Conservation (phyloP, 306 rosid genomes). For the Rosa lucieae region DNA sequence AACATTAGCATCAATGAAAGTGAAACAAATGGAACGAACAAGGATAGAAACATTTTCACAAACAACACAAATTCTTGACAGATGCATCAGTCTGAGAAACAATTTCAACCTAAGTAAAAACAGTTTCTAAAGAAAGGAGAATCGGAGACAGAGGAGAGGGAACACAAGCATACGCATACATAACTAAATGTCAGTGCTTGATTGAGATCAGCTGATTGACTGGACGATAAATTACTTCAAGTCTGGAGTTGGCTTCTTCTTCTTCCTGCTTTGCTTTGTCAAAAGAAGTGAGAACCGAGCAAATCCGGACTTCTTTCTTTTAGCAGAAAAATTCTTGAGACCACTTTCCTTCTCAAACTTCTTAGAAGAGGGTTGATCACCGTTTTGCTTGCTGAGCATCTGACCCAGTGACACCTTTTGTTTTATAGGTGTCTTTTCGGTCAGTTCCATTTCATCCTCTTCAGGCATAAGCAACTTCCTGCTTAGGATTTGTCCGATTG, state of each 20-base stretch:
- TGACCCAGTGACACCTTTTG: constrained; percentile 83
- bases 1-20: not conserved
- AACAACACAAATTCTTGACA: constrained; percentile 5
- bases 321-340: constrained; percentile 56
- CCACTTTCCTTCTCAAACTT: constrained; percentile 53
- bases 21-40: not conserved
- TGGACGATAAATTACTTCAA: constrained; percentile 49
- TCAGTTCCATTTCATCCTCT: constrained; percentile 42
- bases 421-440: constrained; percentile 46
- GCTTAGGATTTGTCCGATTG: constrained; percentile 87
- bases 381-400: constrained; percentile 74
- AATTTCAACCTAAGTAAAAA: not conserved
- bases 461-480: constrained; percentile 70
- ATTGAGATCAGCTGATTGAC: constrained; percentile 19
- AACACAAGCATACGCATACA: not conserved
- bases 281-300: constrained; percentile 67
- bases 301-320: constrained; percentile 87
- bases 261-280: constrained; percentile 71
- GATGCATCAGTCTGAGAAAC: not conserved
- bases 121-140: constrained; percentile 12
- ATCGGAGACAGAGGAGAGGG: not conserved
- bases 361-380: constrained; percentile 40
- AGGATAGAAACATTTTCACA: constrained; percentile 19
- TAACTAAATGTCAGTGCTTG: constrained; percentile 19
- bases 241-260: constrained; percentile 65